Base-by-base conservation (phyloP, 176 grass and related monocot genomes). In the Alopecurus myosuroides region DNA sequence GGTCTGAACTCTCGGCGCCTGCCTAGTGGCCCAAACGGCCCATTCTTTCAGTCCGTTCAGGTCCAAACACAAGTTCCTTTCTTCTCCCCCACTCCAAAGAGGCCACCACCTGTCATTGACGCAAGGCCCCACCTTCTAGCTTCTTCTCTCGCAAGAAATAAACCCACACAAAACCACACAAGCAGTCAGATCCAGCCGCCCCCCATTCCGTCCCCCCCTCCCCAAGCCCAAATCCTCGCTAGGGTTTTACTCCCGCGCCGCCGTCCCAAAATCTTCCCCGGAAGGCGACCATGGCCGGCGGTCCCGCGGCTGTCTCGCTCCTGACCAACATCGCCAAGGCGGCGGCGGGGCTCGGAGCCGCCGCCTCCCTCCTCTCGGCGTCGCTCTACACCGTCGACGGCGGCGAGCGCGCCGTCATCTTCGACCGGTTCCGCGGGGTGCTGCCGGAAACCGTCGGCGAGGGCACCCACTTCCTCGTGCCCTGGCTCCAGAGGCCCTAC, bases 381-480 rank as follows among this genome's bases (percentile, higher is more conserved):
- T 94, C 93, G 67, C 91, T 99, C 78, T 99, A 89, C 84, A 99
- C 94, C 28, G 97, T 99, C 10, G 97, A 97, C 83, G 97, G 97
- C 44, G 97, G 97, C 63, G 81, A 99, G 91, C 90, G 97, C 63
- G 94, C 92, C 69, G 97, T 99, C 78, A 85, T 99, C 70, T 99
- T 99, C 90, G 93, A 99, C 63, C 90, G 97, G 4, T 99, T 97
- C 91, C 90, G 97, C 62, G 97, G 97, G 0, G 97, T 99, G 69
- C 80, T 99, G 1, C 85, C 89, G 13, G 88, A 92, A 12, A 97
- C 94, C 0, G 97, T 96, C 29, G 82, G 76, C 53, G 97, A 99
- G 89, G 97, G 97, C 26, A 99, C 94, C 64, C 97, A 99, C 82
- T 99, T 99, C 82, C 82, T 97, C n/a, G 90, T 99, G 19, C 97